Conservation (phyloP, 441 rosid genomes). For the Dalechampia spathulata region DNA sequence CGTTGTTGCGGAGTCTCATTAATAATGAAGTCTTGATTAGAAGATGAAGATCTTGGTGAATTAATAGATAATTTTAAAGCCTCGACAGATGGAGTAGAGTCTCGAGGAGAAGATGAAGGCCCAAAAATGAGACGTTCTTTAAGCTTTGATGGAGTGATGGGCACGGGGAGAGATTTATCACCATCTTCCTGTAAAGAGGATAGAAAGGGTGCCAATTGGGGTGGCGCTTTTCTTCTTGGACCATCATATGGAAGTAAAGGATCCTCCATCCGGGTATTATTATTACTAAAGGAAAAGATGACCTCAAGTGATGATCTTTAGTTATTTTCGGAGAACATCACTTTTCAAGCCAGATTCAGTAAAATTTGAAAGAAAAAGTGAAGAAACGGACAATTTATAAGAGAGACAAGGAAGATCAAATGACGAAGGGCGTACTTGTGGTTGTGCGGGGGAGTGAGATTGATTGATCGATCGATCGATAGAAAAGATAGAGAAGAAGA, state of each 20-base stretch:
- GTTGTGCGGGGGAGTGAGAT: too few species aligned
- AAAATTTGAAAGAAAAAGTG: too few species aligned
- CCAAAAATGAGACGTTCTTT: conserved; percentile 84
- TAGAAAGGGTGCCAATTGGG: conserved; percentile 24
- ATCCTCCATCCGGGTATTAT: conserved; percentile 40
- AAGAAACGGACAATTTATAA: too few species aligned
- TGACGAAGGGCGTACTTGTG: too few species aligned
- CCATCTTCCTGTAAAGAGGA: conserved; percentile 63
- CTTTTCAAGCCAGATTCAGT: too few species aligned
- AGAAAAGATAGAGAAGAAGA: too few species aligned
- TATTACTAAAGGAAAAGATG: neutral
- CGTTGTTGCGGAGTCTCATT: too few species aligned
- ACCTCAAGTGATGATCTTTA: neutral
- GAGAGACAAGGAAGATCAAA: too few species aligned
- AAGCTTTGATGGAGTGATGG: conserved; percentile 57
- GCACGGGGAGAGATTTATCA: conserved; percentile 47
- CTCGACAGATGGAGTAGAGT: conserved; percentile 18
- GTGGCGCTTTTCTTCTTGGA: conserved; percentile 23
- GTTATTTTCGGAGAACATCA: neutral
- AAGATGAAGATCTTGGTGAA: conserved; percentile 17
- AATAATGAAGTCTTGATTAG: too few species aligned
- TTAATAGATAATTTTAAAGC: too few species aligned
- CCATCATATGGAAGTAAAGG: conserved; percentile 36
- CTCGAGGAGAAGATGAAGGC: conserved; percentile 29
- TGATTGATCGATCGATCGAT: too few species aligned